phyloP scores from a whole-genome alignment of 257 asterid species.

The Gentiana dahurica region DNA sequence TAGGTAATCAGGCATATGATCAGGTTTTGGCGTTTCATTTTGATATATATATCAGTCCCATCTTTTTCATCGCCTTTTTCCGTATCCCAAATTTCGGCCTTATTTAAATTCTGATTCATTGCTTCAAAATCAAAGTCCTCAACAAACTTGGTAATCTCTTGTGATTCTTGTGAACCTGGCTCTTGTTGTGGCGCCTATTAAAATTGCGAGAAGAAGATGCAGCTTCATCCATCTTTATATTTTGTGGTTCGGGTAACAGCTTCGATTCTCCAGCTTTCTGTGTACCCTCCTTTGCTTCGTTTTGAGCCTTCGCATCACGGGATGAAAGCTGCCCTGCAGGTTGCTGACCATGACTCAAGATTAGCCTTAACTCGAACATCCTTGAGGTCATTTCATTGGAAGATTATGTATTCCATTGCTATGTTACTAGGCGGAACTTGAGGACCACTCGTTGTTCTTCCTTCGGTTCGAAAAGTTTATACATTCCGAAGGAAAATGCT shows the following conservation, averaged over 20 bases:
- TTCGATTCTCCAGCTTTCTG: conserved; percentile 8
- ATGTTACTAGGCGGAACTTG: conserved; percentile 18
- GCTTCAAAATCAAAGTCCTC: conserved; percentile 29
- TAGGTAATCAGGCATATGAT: conserved; percentile 8
- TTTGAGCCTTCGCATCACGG: neutral
- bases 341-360: neutral
- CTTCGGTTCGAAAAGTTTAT: conserved; percentile 27
- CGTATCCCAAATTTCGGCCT: conserved; percentile 21
- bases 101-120: conserved; percentile 24
- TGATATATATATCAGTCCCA: neutral
- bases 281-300: neutral
- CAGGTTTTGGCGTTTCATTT: conserved; percentile 7
- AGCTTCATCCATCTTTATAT: conserved; percentile 5
- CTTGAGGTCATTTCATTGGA: conserved; percentile 26
- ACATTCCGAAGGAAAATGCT: conserved; percentile 19
- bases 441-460: conserved; percentile 16
- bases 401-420: conserved; percentile 16
- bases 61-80: conserved; percentile 1
- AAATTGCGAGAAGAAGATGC: conserved; percentile 9
- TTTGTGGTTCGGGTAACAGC: conserved; percentile 4
- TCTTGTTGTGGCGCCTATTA: conserved; percentile 4
- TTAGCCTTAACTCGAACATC: too few species aligned
- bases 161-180: conserved; percentile 3
- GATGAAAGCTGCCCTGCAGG: neutral
- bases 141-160: conserved; percentile 5